Conservation (phyloP, 2,329 filamentous ascomycete species). For the Ampelomyces quisqualis region DNA sequence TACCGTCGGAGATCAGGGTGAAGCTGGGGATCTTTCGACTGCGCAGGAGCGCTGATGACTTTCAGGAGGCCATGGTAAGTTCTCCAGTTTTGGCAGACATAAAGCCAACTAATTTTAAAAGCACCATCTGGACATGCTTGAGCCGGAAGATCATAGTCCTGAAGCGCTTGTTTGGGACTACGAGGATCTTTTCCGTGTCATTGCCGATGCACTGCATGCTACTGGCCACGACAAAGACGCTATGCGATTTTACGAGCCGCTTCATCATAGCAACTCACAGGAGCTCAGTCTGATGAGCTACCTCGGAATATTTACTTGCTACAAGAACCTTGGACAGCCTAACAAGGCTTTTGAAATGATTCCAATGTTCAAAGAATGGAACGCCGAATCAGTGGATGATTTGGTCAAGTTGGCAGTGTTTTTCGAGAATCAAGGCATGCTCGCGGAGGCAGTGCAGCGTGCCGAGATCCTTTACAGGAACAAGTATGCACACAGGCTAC, state of each 20-base stretch:
- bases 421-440: conserved; percentile 68
- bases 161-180: conserved; percentile 62
- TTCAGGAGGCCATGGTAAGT: conserved; percentile 73
- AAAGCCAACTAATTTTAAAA: too few species aligned
- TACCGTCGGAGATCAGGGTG: conserved; percentile 79
- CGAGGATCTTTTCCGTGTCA: conserved; percentile 76
- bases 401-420: conserved; percentile 79
- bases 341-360: conserved; percentile 76
- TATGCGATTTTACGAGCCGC: conserved; percentile 58
- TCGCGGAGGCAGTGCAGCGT: conserved; percentile 52
- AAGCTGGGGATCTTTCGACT: conserved; percentile 85
- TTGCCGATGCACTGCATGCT: conserved; percentile 60
- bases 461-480: conserved; percentile 73
- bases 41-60: conserved; percentile 61
- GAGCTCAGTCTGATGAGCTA: conserved; percentile 35
- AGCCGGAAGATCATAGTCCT: conserved; percentile 59
- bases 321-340: conserved; percentile 62
- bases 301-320: conserved; percentile 58
- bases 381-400: conserved; percentile 71
- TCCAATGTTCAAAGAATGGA: conserved; percentile 69
- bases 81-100: too few species aligned
- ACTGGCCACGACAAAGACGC: conserved; percentile 56
- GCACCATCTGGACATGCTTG: conserved; percentile 61
- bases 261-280: conserved; percentile 33
- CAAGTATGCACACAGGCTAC: conserved; percentile 47